Evolutionary conservation across 345 rosid species (phyloP), one percentile per base, ranked within the genome.

Genomic region (Syzygium aromaticum): DNA sequence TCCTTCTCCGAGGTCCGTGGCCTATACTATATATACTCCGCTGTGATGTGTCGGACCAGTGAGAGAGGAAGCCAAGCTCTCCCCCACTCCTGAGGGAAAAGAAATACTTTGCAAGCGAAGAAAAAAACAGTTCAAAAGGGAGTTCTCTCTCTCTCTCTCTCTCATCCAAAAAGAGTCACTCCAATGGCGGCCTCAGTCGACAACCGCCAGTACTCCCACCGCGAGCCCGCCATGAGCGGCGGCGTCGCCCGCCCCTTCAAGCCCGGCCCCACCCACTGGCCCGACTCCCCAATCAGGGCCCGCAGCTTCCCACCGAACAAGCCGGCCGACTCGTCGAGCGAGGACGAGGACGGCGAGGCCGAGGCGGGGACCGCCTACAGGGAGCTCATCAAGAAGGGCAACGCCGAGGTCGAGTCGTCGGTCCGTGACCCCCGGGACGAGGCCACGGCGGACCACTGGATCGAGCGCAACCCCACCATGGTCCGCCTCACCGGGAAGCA

Each of bases 401-500:
- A 93, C 92, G 89, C 88, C 78, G 98, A 95, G 87, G 87, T 98
- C 38, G 98, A 98, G 87, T 93, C 94, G 28, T 93, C 99, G 87
- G 54, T 91, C 85, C 21, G 91, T 12, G 99, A 98, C 88, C 87
- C 94, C 0, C 87, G 98, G 57, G 99, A 98, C 63, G 98, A 94
- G 88, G 93, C 90, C 33, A 98, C 98, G 1, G 92, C 96, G 3
- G 99, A 98, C 61, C 89, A 87, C 54, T 98, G 99, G 99, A 91
- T 98, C 87, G 90, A 94, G 86, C 96, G 99, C 10, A 95, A 96
- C 93, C 88, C 96, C 4, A 80, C 94, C 38, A 94, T 96, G 98
- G 91, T 98, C 87, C 99, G 99, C 51, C 98, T 96, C 92, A 95
- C 99, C 5, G 99, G 99, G 56, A 98, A 98, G 86, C 99, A 98